phyloP scores from a whole-genome alignment of 768 basidiomycete genomes.

The Rhodotorula paludigena region DNA sequence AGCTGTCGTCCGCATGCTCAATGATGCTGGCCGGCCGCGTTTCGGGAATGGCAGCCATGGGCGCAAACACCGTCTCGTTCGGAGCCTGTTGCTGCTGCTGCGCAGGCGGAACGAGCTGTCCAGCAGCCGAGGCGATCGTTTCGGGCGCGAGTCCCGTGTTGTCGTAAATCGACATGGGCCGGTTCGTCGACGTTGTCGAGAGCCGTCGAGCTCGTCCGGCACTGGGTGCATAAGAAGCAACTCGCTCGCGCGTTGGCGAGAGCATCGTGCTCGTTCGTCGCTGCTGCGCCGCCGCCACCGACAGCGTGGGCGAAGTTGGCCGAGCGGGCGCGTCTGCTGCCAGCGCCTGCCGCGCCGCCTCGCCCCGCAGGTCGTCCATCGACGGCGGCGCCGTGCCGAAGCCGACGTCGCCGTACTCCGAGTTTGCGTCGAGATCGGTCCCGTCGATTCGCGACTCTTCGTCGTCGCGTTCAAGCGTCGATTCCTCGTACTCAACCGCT shows the following conservation, averaged over 20 bases:
- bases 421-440: slow-evolving; percentile 21
- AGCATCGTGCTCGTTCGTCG: background rate
- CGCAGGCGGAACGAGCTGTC: background rate
- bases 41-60: slow-evolving; percentile 39
- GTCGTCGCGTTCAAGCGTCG: slow-evolving; percentile 38
- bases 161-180: slow-evolving; percentile 40
- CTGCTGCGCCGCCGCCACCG: background rate
- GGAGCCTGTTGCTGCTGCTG: background rate
- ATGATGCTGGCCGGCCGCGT: slow-evolving; percentile 18
- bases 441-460: slow-evolving; percentile 44
- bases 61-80: slow-evolving; percentile 20
- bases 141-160: slow-evolving; percentile 42
- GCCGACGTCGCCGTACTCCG: slow-evolving; percentile 30
- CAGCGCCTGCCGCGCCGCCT: slow-evolving; percentile 23
- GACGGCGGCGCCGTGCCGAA: slow-evolving; percentile 38
- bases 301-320: background rate
- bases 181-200: slow-evolving; percentile 9
- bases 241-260: slow-evolving; percentile 23
- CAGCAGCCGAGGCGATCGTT: slow-evolving; percentile 17
- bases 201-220: slow-evolving; percentile 3
- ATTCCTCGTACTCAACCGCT: slow-evolving; percentile 34
- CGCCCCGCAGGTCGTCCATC: slow-evolving; percentile 37
- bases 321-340: background rate
- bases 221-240: slow-evolving; percentile 13
- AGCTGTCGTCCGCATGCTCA: slow-evolving; percentile 3